Evolutionary conservation across 75 land plant species (phyloP), one percentile per base, ranked within the genome.

Genomic region (Pinus tabuliformis): DNA sequence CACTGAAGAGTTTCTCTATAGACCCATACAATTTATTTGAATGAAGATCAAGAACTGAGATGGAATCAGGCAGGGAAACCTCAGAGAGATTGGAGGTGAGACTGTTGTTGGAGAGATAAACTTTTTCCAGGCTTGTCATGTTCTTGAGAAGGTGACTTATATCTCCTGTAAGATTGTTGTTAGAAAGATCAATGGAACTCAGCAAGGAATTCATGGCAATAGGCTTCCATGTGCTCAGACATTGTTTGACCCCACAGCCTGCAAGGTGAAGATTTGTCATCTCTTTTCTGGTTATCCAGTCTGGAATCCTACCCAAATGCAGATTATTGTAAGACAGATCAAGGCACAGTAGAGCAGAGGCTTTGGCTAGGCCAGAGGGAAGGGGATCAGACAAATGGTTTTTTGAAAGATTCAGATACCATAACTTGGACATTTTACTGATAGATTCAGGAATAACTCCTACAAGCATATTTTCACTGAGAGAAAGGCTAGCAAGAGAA

Each of bases 321-420:
- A 90, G 70, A 1, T 66, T 73, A 62, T 86, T 90, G 82, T 83
- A 83, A 15, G 92, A 90, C 59, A 92, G 61, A 75, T 90, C 95
- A 7, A 92, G 62, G 28, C 85, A 72, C 21, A 80, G 39, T 1
- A 92, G 78, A 49, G 87, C 79, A 30, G 86, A 86, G 36, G 81
- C 79, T 15, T 74, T 83, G 8, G 24, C 45, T n/a, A 80, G 61
- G 33, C 66, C 49, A 4, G 16, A 16, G 0, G 94, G 94, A 36
- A 91, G 65, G 22, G 85, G 84, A 52, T 82, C 86, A 16, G 83
- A 70, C 49, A 94, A 75, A 21, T 57, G 73, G 75, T 94, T 94
- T 24, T 84, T 72, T 0, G 89, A 85, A 21, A 94, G 66, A 68
- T 85, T 90, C 16, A 94, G 84, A 24, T 75, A 57, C 89, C 88